These are phyloP conservation scores for Calonectria naviculata DNA, from an alignment of 2,329 filamentous ascomycete genomes.

Conservation along the genomic window DNA sequence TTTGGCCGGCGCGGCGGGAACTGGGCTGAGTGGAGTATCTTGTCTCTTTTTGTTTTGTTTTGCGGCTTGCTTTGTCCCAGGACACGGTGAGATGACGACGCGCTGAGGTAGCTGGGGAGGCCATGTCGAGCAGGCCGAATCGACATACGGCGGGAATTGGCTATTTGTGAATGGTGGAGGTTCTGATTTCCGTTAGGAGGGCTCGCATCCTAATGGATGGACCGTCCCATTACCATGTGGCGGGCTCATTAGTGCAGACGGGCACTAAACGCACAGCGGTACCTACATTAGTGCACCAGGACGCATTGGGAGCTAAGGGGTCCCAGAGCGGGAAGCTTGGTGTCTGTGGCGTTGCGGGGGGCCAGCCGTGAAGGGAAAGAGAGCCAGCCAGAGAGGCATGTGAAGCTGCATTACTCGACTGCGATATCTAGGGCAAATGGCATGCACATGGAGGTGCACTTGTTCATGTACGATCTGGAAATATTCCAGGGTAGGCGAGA, in stretches of 20 bases:
- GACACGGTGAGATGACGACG: constrained; percentile 10
- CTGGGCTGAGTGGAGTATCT: constrained; percentile 6
- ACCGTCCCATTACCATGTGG: constrained; percentile 5
- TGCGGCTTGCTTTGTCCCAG: neutral
- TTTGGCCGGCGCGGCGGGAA: constrained; percentile 28
- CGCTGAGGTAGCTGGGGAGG: neutral
- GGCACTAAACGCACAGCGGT: constrained; percentile 26
- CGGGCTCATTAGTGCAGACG: neutral
- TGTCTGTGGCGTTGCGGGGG: constrained; percentile 5
- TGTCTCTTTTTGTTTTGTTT: constrained; percentile 19
- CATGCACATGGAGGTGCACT: neutral
- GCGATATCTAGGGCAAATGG: neutral
- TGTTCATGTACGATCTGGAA: neutral
- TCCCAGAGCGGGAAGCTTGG: constrained; percentile 5
- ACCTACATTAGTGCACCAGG: constrained; percentile 38
- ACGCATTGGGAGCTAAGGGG: constrained; percentile 17
- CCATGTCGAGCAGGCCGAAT: neutral
- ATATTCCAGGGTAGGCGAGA: constrained; percentile 4
- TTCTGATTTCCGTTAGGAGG: constrained; percentile 13
- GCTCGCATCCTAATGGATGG: constrained; percentile 19
- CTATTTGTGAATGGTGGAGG: constrained; percentile 18
- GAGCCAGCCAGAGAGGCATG: neutral
- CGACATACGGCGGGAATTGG: neutral
- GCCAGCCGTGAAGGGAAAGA: neutral
- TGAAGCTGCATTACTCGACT: neutral